phyloP scores from a whole-genome alignment of 371 early-diverging fungal genomes.

The Mucor irregularis region DNA sequence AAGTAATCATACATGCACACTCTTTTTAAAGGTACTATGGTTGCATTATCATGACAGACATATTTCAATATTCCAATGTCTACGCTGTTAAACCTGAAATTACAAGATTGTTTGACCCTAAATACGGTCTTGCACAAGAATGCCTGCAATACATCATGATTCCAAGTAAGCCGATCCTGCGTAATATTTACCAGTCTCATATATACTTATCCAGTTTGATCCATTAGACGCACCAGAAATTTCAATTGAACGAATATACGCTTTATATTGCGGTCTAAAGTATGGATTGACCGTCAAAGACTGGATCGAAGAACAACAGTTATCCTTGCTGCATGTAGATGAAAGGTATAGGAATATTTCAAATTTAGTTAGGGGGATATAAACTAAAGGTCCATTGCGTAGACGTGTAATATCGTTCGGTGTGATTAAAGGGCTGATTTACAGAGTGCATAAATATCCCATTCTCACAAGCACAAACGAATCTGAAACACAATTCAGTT shows the following conservation, averaged over 20 bases:
- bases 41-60: conserved; percentile 79
- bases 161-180: conserved; percentile 46
- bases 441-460: conserved; percentile 84
- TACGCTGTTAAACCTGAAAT: conserved; percentile 72
- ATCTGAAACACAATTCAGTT: conserved; percentile 4
- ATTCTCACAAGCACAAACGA: conserved; percentile 40
- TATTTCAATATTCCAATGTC: conserved; percentile 88
- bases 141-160: conserved; percentile 67
- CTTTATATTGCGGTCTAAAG: conserved; percentile 73
- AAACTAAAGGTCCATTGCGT: not conserved
- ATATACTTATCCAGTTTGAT: not conserved
- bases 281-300: conserved; percentile 72
- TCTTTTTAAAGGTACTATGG: conserved; percentile 69
- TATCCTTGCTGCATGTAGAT: conserved; percentile 65
- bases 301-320: conserved; percentile 77
- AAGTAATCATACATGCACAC: not conserved
- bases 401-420: conserved; percentile 86
- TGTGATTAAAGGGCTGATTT: conserved; percentile 75
- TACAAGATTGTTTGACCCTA: conserved; percentile 61
- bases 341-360: conserved; percentile 53
- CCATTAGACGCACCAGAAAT: conserved; percentile 30
- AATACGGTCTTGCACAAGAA: conserved; percentile 61
- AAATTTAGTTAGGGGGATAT: not conserved
- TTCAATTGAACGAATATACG: conserved; percentile 64
- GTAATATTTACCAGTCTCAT: not conserved